Evolutionary conservation across 495 filamentous ascomycete species (phyloP).

Genomic region (Hypomontagnella monticulosa): DNA sequence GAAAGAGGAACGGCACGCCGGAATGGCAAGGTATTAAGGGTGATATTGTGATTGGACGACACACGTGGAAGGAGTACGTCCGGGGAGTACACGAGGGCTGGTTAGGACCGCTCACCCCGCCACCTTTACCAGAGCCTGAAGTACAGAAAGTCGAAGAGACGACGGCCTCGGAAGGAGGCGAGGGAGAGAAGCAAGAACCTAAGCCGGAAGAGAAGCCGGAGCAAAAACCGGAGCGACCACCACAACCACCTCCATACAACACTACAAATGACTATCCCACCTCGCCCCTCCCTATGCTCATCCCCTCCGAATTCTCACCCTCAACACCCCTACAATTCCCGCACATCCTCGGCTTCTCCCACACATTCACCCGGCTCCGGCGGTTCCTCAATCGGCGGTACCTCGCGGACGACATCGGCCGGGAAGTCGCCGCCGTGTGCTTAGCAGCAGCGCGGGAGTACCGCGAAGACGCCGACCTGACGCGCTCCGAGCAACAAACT

Average conservation of each 20-base stretch:
- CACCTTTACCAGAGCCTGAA: conserved; percentile 42
- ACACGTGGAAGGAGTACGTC: conserved; percentile 98
- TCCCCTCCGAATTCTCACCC: conserved; percentile 71
- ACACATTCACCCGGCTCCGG: conserved; percentile 85
- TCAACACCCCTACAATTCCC: conserved; percentile 80
- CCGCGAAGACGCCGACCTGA: conserved; percentile 42
- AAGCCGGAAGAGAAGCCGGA: conserved; percentile 57
- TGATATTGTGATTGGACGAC: conserved; percentile 88
- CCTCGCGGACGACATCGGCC: conserved; percentile 86
- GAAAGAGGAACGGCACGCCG: conserved; percentile 67
- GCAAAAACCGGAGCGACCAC: conserved; percentile 57
- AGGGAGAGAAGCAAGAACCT: conserved; percentile 40
- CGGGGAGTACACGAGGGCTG: conserved; percentile 95
- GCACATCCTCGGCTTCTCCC: conserved; percentile 91
- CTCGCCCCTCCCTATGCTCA: conserved; percentile 64
- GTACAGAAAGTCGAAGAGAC: conserved; percentile 50
- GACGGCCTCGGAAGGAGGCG: conserved; percentile 38
- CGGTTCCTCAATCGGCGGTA: conserved; percentile 88
- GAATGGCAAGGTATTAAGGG: conserved; percentile 79
- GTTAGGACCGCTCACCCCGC: conserved; percentile 77
- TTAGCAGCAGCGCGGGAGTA: conserved; percentile 69
- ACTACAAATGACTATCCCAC: conserved; percentile 72
- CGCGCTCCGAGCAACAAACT: conserved; percentile 71
- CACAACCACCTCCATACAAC: conserved; percentile 71
- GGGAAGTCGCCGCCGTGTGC: conserved; percentile 86